A percentile compares a stretch with the other conserved stretches of the same genome.
phyloP scores from a whole-genome alignment of 1,284 basidiomycete genomes.

The Ustanciosporium gigantosporum region DNA sequence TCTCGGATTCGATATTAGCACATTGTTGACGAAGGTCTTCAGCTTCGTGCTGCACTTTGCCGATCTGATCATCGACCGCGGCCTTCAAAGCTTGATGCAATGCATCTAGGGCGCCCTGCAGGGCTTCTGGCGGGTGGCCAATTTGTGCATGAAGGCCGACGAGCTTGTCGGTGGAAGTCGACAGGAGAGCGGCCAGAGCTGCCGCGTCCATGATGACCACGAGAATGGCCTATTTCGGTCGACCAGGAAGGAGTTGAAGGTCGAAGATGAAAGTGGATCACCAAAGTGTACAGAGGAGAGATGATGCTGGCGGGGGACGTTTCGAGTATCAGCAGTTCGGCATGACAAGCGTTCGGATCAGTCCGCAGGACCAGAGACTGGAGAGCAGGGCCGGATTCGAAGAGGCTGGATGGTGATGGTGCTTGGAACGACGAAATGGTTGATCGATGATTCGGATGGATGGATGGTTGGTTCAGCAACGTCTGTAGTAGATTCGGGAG shows the following conservation, averaged over 20 bases:
- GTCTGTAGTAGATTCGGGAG: no score
- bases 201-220: slow-evolving; percentile 44
- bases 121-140: slow-evolving; percentile 46
- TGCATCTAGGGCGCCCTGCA: slow-evolving; percentile 43
- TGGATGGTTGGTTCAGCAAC: no score
- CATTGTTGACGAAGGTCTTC: slow-evolving; percentile 37
- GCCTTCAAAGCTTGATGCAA: slow-evolving; percentile 50
- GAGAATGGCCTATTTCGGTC: no score
- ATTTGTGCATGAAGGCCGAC: slow-evolving; percentile 46
- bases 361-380: no score
- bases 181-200: slow-evolving; percentile 44
- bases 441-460: no score
- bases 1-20: slow-evolving; percentile 19
- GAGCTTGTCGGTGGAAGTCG: slow-evolving; percentile 45
- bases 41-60: slow-evolving; percentile 43
- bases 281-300: no score
- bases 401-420: no score
- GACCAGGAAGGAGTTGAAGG: not conserved
- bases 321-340: no score
- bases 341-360: no score
- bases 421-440: no score
- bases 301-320: not conserved
- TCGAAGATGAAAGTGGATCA: no score
- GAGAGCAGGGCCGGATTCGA: no score
- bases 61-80: slow-evolving; percentile 54